Evolutionary conservation across 2,329 filamentous ascomycete genomes (phyloP).

Genomic region (Colletotrichum euphorbiae): DNA sequence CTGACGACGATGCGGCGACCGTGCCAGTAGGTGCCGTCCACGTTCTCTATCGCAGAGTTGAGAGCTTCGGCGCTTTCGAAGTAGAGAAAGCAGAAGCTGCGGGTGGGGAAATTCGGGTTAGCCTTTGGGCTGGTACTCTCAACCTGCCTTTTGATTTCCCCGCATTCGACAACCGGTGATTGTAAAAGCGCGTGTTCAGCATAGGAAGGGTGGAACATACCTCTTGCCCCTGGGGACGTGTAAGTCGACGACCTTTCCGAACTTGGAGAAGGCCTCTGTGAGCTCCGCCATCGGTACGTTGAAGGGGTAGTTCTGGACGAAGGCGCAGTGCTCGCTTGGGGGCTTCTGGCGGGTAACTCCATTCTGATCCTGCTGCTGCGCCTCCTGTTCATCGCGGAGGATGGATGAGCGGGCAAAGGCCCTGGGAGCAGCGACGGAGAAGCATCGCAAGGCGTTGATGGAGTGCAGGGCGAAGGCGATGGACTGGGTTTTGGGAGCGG

Average conservation of each 20-base stretch:
- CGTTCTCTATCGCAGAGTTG: slow-evolving; percentile 21
- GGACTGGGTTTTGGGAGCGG: slow-evolving; percentile 32
- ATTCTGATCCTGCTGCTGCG: slow-evolving; percentile 8
- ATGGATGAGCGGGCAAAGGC: slow-evolving; percentile 28
- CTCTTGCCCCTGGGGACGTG: slow-evolving; percentile 14
- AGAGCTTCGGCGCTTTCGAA: slow-evolving; percentile 20
- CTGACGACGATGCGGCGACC: slow-evolving; percentile 35
- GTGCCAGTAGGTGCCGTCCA: slow-evolving; percentile 41
- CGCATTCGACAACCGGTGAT: too few species aligned
- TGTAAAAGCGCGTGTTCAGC: too few species aligned
- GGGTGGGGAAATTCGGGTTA: neutral
- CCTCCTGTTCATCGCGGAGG: slow-evolving; percentile 16
- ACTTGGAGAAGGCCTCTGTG: slow-evolving; percentile 66
- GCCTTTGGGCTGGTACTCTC: too few species aligned
- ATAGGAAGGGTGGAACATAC: neutral
- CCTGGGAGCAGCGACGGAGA: slow-evolving; percentile 14
- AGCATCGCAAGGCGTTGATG: slow-evolving; percentile 16
- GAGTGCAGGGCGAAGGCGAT: slow-evolving; percentile 30
- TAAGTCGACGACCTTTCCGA: slow-evolving; percentile 44
- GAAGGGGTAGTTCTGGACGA: slow-evolving; percentile 77
- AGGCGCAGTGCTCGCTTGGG: slow-evolving; percentile 53
- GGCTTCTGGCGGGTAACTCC: neutral
- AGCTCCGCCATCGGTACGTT: slow-evolving; percentile 73
- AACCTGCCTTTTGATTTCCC: neutral
- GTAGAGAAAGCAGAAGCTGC: slow-evolving; percentile 35